Evolutionary conservation across 2,329 filamentous ascomycete species (phyloP), one percentile per base, ranked within the genome.

Genomic region (Huntiella omanensis): DNA sequence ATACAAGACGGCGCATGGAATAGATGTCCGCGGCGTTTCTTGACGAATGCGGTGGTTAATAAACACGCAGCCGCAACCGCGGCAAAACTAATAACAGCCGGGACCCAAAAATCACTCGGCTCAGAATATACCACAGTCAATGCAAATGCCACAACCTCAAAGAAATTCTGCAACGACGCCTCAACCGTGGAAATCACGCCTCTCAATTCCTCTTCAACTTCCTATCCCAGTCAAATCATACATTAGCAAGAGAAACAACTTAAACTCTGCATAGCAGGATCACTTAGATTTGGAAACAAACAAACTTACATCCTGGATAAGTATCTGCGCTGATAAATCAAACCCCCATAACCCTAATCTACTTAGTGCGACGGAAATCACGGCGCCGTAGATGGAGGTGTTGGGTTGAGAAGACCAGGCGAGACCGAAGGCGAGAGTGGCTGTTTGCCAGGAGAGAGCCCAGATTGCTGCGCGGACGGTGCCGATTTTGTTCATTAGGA

Each of bases 151-250:
- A 76, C 58, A 41, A 85, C 65, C 57, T 86, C 80, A 50, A 83
- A 84, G 1, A 71, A 52, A 50, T 77, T 85, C 56, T 86, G 81
- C 35, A 77, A 66, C 0, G 75, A 69, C 6, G 75, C 70, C 57
- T 87, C 82, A 5, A 75, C 69, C 0, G 77, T 64, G 0, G 80
- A 84, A 53, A 87, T 86, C 0, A 67, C 62, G 1, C 78, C 81
- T n/a, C 82, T 71, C 35, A 65, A 57, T n/a, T 65, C 59, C 12
- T 64, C 60, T 36, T 70, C 64, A 15, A 78, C 67, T 46, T 70
- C 68, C 72, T 76, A 37, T 11, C 22, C 22, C 22, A 10, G 22
- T 10, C 6, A 28, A 28, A 28, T 28, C 10, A 28, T 28, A 28
- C 22, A 28, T 28, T 7, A 32, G 11, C 12, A 19, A 4, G 10